Conservation (phyloP, 768 basidiomycete species). For the Phaeotremella skinneri region DNA sequence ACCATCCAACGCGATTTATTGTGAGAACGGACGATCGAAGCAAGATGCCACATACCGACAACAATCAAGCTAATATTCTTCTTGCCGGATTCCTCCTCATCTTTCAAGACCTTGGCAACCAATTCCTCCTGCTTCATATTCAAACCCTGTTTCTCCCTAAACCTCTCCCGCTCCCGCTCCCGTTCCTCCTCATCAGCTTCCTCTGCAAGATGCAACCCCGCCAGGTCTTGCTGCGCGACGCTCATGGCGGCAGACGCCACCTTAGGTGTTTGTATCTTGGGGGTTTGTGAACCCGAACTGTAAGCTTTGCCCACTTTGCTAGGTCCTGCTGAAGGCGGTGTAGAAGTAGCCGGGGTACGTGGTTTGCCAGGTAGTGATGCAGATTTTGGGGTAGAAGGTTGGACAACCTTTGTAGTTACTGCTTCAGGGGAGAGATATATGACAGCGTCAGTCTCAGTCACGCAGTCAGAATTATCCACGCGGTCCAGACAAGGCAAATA, state of each 20-base stretch:
- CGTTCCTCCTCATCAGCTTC: constrained; percentile 54
- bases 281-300: constrained; percentile 25
- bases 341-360: constrained; percentile 7
- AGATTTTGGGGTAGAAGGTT: constrained; percentile 35
- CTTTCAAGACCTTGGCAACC: constrained; percentile 70
- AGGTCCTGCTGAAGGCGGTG: constrained; percentile 10
- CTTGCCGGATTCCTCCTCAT: constrained; percentile 57
- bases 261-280: constrained; percentile 15
- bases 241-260: constrained; percentile 39
- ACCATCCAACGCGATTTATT: too few species aligned
- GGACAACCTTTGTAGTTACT: constrained; percentile 36
- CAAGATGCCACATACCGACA: constrained; percentile 64
- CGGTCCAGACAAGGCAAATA: too few species aligned
- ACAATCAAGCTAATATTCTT: constrained; percentile 82
- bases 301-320: constrained; percentile 18
- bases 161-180: constrained; percentile 40
- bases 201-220: constrained; percentile 65
- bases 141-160: constrained; percentile 58
- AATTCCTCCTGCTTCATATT: constrained; percentile 74
- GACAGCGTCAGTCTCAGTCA: too few species aligned
- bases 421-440: not conserved
- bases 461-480: too few species aligned
- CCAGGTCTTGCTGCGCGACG: constrained; percentile 68
- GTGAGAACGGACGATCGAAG: not conserved
- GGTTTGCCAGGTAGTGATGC: constrained; percentile 42